Evolutionary conservation across 306 rosid species (phyloP).

Genomic region (Glycine tomentella): DNA sequence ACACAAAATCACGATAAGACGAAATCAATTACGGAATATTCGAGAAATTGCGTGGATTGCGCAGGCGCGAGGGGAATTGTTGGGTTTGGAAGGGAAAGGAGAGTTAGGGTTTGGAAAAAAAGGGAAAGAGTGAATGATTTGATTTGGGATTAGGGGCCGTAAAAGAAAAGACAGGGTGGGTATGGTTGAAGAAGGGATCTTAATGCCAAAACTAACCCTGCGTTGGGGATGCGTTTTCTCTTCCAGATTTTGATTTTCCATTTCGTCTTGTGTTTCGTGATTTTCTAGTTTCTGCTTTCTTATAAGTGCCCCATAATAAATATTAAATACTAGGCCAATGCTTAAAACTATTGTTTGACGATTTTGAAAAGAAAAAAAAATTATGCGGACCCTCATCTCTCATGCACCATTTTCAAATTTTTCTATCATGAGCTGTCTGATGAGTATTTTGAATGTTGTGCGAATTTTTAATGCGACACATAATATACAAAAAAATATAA

Average conservation of each 20-base stretch:
- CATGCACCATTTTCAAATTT: background rate
- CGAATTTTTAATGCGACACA: background rate
- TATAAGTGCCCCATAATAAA: background rate
- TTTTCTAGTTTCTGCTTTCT: constrained; percentile 21
- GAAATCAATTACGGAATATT: background rate
- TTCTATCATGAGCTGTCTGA: background rate
- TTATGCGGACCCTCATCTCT: background rate
- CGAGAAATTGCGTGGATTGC: background rate
- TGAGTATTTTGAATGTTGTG: background rate
- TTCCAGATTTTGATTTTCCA: constrained; percentile 43
- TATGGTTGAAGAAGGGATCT: constrained; percentile 35
- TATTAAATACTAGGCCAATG: too few relatives aligned
- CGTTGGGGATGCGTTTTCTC: constrained; percentile 41
- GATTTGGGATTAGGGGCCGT: constrained; percentile 30
- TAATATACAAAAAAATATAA: background rate
- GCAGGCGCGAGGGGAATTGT: background rate
- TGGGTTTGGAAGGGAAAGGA: background rate
- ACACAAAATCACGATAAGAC: background rate
- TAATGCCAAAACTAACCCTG: constrained; percentile 43
- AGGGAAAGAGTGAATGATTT: constrained; percentile 8
- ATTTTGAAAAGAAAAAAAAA: background rate
- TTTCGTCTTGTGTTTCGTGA: constrained; percentile 29
- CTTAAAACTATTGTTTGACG: background rate
- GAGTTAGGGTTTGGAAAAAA: constrained; percentile 37
- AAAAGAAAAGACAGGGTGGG: background rate